A percentile compares a stretch with the other conserved stretches of the same genome.
Evolutionary conservation across 495 filamentous ascomycete species (phyloP).

Genomic region (Penicillium daleae): DNA sequence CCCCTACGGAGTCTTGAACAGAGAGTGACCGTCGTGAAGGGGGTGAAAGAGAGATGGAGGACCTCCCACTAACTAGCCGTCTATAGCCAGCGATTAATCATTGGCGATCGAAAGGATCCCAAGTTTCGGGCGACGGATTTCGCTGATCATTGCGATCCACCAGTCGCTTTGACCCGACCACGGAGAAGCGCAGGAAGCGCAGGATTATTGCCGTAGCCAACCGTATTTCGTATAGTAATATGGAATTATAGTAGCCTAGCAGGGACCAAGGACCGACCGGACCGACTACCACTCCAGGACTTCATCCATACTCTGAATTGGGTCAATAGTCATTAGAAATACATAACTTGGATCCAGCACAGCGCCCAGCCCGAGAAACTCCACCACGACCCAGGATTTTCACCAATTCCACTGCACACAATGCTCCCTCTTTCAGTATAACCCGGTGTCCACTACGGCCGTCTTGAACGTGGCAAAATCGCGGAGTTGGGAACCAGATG

Average conservation of each 20-base stretch:
- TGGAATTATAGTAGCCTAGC: not conserved
- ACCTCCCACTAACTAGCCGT: not conserved
- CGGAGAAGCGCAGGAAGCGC: not conserved
- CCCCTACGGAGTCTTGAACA: not conserved
- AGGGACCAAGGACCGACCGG: not conserved
- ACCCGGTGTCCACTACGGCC: constrained; percentile 19
- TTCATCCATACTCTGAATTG: not conserved
- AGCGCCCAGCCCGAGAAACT: constrained; percentile 1
- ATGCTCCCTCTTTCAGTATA: constrained; percentile 11
- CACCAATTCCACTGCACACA: not conserved
- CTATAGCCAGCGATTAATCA: constrained; percentile 10
- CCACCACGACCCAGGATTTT: not conserved
- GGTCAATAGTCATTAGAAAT: not conserved
- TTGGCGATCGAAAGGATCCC: constrained; percentile 15
- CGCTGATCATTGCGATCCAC: constrained; percentile 21
- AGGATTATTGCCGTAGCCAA: not conserved
- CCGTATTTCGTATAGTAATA: not conserved
- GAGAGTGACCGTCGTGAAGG: constrained; percentile 5
- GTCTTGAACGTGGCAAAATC: constrained; percentile 31
- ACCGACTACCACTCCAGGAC: not conserved
- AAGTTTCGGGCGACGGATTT: constrained; percentile 18
- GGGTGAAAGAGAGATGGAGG: no score
- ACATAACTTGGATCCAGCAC: not conserved
- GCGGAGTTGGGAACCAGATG: constrained; percentile 15
- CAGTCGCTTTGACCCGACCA: constrained; percentile 8